These are phyloP conservation scores for Sphagnum magellanicum DNA, from an alignment of 228 moss, liverwort and hornwort genomes.

Conservation along the genomic window DNA sequence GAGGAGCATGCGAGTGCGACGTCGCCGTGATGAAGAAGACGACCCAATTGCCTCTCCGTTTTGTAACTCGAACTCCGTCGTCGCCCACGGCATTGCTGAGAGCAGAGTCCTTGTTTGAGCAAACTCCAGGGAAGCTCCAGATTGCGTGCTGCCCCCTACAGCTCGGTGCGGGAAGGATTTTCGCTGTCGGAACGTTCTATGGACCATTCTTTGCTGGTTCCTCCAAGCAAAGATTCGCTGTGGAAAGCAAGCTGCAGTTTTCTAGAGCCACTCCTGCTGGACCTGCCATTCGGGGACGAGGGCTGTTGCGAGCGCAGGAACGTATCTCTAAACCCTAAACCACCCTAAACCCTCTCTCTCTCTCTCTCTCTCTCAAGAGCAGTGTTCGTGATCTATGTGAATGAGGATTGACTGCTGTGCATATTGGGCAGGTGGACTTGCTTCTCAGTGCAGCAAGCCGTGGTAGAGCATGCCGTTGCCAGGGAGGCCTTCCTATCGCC, in stretches of 20 bases:
- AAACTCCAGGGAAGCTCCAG: conserved; percentile 18
- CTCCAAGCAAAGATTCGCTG: conserved; percentile 11
- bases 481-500: conserved; percentile 28
- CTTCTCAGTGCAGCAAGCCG: conserved; percentile 30
- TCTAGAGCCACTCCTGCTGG: conserved; percentile 30
- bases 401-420: neutral
- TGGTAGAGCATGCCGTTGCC: conserved; percentile 35
- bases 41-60: conserved; percentile 40
- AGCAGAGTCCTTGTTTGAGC: conserved; percentile 4
- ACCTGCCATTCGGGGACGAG: conserved; percentile 28
- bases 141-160: conserved; percentile 44
- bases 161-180: conserved; percentile 41
- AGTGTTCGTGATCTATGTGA: neutral
- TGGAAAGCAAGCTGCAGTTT: conserved; percentile 18
- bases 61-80: conserved; percentile 27
- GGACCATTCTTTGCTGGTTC: neutral
- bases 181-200: conserved; percentile 11
- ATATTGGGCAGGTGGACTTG: conserved; percentile 30
- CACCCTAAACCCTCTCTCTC: too few species aligned
- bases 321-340: too few species aligned
- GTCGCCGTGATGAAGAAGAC: conserved; percentile 14
- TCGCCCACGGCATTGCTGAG: conserved; percentile 21
- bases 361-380: neutral
- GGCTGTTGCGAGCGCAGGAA: conserved; percentile 47
- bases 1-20: conserved; percentile 29